A percentile compares a stretch with the other conserved stretches of the same genome.
Evolutionary conservation across 2,329 filamentous ascomycete genomes (phyloP).

Genomic region (Hypoxylon sp.): DNA sequence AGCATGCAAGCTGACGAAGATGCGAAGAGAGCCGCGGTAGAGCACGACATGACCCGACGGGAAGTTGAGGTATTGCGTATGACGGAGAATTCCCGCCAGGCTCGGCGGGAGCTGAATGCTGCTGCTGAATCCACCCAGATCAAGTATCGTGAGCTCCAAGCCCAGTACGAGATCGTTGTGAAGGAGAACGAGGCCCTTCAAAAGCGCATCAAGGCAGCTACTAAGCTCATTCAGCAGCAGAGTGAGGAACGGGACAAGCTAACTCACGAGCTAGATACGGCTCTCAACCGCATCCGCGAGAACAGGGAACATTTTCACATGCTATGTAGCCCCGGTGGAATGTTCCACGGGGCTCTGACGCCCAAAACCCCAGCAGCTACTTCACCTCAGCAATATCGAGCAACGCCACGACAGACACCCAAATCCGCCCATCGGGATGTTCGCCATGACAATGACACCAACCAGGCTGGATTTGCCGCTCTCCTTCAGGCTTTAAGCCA

Average conservation of each 20-base stretch:
- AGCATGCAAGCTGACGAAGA: conserved; percentile 88
- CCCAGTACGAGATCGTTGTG: conserved; percentile 75
- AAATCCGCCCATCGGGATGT: conserved; percentile 57
- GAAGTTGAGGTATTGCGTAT: conserved; percentile 88
- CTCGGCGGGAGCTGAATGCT: conserved; percentile 67
- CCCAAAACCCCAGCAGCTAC: conserved; percentile 65
- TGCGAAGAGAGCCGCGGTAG: conserved; percentile 87
- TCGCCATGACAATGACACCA: conserved; percentile 64
- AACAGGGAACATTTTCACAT: conserved; percentile 89
- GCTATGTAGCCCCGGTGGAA: conserved; percentile 81
- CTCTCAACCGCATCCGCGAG: conserved; percentile 88
- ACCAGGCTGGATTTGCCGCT: conserved; percentile 79
- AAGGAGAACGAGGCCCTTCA: conserved; percentile 76
- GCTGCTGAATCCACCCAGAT: conserved; percentile 68
- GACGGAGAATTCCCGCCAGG: conserved; percentile 78
- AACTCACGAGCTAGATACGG: conserved; percentile 81
- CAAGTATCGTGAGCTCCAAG: conserved; percentile 74
- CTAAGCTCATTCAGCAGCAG: conserved; percentile 83
- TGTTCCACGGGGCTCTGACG: conserved; percentile 74
- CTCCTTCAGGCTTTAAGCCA: conserved; percentile 86
- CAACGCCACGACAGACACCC: conserved; percentile 68
- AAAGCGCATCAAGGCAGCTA: conserved; percentile 78
- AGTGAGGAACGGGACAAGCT: conserved; percentile 79
- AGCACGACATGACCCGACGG: conserved; percentile 90
- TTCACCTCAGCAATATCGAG: conserved; percentile 63